phyloP scores from a whole-genome alignment of 352 stramenopile genomes.

The Globisporangium cederbergense region DNA sequence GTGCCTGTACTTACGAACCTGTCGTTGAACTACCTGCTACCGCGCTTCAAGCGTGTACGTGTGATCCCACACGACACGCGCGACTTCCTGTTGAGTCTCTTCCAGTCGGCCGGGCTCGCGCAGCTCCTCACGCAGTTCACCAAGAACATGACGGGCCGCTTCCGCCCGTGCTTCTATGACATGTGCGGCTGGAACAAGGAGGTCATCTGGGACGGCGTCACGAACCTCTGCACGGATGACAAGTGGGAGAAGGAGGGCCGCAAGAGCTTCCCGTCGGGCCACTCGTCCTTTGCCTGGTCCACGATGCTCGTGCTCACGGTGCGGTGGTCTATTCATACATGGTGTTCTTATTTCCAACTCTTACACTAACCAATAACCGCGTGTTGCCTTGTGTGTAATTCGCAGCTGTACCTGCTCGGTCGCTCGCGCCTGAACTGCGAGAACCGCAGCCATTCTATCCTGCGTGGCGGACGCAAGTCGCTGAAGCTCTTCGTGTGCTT shows the following conservation, averaged over 20 bases:
- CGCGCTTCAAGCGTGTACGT: constrained; percentile 40
- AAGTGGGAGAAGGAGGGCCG: constrained; percentile 56
- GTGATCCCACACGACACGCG: constrained; percentile 65
- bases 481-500: constrained; percentile 72
- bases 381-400: not conserved
- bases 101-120: constrained; percentile 45
- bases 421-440: constrained; percentile 55
- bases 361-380: not conserved
- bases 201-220: constrained; percentile 62
- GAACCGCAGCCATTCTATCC: constrained; percentile 41
- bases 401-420: constrained; percentile 66
- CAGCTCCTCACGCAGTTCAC: constrained; percentile 65
- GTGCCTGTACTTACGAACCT: constrained; percentile 48
- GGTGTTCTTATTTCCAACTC: not conserved
- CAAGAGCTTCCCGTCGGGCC: constrained; percentile 73
- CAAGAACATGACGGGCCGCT: constrained; percentile 64
- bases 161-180: constrained; percentile 72
- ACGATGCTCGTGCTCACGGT: constrained; percentile 76
- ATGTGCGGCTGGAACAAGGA: constrained; percentile 72
- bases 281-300: constrained; percentile 69
- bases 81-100: constrained; percentile 66
- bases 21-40: constrained; percentile 52
- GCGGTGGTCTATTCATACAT: constrained; percentile 2
- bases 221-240: constrained; percentile 47
- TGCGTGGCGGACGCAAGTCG: constrained; percentile 52